These are phyloP conservation scores for Hymenoscyphus salicellus DNA, from an alignment of 2,329 filamentous ascomycete genomes.

Conservation along the genomic window DNA sequence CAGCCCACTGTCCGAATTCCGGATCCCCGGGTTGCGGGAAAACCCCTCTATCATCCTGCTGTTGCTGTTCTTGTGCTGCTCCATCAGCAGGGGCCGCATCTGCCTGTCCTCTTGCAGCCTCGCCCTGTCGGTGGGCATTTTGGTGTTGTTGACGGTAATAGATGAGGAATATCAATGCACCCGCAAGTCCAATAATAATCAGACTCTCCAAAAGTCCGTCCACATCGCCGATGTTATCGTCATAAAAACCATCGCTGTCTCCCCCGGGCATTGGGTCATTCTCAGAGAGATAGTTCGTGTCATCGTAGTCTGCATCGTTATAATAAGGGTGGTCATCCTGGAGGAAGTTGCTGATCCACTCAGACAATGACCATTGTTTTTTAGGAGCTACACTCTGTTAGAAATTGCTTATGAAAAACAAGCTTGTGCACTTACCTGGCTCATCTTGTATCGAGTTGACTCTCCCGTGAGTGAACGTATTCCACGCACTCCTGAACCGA, in stretches of 20 bases:
- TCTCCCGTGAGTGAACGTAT: constrained; percentile 82
- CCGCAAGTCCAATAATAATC: constrained; percentile 74
- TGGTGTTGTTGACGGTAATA: constrained; percentile 76
- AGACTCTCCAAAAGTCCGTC: constrained; percentile 82
- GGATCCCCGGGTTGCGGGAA: constrained; percentile 67
- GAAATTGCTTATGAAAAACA: constrained; percentile 3
- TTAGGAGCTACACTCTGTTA: constrained; percentile 54
- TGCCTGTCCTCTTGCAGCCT: constrained; percentile 40
- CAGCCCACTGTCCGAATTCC: constrained; percentile 62
- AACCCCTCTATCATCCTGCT: constrained; percentile 49
- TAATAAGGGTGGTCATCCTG: constrained; percentile 62
- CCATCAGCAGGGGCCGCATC: constrained; percentile 32
- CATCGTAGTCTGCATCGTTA: constrained; percentile 51
- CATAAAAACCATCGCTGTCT: constrained; percentile 53
- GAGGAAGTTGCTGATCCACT: constrained; percentile 86
- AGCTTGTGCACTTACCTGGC: constrained; percentile 56
- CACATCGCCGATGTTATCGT: constrained; percentile 58
- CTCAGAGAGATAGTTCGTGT: constrained; percentile 40
- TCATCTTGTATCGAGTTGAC: constrained; percentile 92
- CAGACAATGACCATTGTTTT: constrained; percentile 73
- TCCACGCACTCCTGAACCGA: constrained; percentile 85
- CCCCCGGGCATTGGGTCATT: constrained; percentile 56
- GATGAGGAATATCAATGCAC: constrained; percentile 71
- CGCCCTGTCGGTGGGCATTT: constrained; percentile 47
- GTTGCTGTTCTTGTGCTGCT: constrained; percentile 24